Evolutionary conservation across 2,329 filamentous ascomycete species (phyloP).

Genomic region (Colletotrichum sp.): DNA sequence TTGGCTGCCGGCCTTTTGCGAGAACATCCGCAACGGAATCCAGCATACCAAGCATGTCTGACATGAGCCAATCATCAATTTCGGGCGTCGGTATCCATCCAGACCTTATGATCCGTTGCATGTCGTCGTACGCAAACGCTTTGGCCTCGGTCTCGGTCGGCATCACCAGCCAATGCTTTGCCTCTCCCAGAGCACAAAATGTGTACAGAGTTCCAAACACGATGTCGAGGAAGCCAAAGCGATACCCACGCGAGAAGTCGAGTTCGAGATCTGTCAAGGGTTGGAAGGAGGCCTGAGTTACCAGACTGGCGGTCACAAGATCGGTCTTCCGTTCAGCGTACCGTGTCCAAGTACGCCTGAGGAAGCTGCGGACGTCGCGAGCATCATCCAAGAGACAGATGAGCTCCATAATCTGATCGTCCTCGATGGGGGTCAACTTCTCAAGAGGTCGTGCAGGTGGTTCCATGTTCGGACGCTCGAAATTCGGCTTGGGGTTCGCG

Average conservation of each 20-base stretch:
- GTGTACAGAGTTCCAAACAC: not conserved
- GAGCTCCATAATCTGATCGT: not conserved
- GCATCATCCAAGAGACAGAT: not conserved
- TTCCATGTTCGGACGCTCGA: not conserved
- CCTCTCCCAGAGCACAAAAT: not conserved
- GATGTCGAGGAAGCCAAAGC: not conserved
- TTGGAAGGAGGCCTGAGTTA: not conserved
- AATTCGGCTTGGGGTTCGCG: not conserved
- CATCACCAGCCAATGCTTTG: not conserved
- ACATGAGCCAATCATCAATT: not conserved
- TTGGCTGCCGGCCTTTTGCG: not conserved
- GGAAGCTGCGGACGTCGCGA: not conserved
- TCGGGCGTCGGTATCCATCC: not conserved
- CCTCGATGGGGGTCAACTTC: not conserved
- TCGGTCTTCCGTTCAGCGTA: not conserved
- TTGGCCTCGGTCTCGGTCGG: not conserved
- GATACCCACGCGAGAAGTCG: not conserved
- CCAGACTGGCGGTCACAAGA: not conserved
- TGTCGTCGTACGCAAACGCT: not conserved
- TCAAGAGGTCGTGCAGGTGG: not conserved
- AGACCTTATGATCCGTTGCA: not conserved
- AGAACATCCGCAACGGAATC: not conserved
- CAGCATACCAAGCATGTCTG: not conserved
- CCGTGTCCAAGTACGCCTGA: not conserved
- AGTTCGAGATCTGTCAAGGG: not conserved